Evolutionary conservation across 768 basidiomycete species (phyloP).

Genomic region (Lentinula boryana): DNA sequence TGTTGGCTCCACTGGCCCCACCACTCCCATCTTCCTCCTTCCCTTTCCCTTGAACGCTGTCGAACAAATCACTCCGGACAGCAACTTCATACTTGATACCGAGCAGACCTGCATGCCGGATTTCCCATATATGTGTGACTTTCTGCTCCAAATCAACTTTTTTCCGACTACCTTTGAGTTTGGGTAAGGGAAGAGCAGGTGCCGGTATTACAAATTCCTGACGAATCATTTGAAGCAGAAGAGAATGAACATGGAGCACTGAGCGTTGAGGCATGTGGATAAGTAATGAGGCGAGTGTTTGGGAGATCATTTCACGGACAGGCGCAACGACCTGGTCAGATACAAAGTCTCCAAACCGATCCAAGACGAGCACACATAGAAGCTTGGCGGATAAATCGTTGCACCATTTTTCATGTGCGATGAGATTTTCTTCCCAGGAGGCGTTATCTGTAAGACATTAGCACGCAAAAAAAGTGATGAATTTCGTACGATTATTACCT

Average conservation of each 20-base stretch:
- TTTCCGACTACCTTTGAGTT: slow-evolving; percentile 4
- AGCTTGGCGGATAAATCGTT: slow-evolving; percentile 83
- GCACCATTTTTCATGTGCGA: slow-evolving; percentile 80
- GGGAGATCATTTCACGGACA: slow-evolving; percentile 92
- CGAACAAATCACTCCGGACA: slow-evolving; percentile 78
- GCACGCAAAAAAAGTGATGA: neutral
- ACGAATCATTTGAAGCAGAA: slow-evolving; percentile 89
- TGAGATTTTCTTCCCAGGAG: slow-evolving; percentile 51
- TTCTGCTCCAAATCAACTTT: slow-evolving; percentile 29
- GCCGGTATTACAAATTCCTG: slow-evolving; percentile 65
- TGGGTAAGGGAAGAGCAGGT: neutral
- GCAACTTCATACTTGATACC: slow-evolving; percentile 99
- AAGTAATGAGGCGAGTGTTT: slow-evolving; percentile 86
- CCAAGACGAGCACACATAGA: slow-evolving; percentile 85
- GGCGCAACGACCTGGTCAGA: slow-evolving; percentile 97
- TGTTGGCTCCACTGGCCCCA: slow-evolving; percentile 39
- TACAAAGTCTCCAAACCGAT: slow-evolving; percentile 97
- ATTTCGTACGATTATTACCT: slow-evolving; percentile 33
- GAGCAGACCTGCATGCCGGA: slow-evolving; percentile 94
- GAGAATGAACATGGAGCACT: slow-evolving; percentile 72
- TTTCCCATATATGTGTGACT: slow-evolving; percentile 83
- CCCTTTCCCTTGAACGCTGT: slow-evolving; percentile 14
- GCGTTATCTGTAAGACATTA: slow-evolving; percentile 37
- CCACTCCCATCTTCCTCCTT: slow-evolving; percentile 31
- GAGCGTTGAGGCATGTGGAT: slow-evolving; percentile 83